A percentile compares a stretch with the other conserved stretches of the same genome.
These are phyloP conservation scores for Russula emetica DNA, from an alignment of 768 basidiomycete species.

Conservation along the genomic window DNA sequence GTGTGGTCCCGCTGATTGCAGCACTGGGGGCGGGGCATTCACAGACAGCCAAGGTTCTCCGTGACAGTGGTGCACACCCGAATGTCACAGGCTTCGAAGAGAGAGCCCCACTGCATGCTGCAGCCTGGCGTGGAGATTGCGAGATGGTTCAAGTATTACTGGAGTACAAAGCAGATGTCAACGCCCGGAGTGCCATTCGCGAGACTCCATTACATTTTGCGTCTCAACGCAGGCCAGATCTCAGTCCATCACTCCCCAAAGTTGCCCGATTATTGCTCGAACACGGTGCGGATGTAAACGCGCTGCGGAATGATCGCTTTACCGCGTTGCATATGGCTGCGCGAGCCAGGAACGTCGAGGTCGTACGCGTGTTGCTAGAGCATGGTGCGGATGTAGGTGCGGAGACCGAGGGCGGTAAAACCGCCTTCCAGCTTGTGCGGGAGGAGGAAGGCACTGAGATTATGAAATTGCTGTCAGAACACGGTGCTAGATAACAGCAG, in stretches of 20 bases:
- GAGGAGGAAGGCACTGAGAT: background rate
- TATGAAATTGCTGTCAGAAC: background rate
- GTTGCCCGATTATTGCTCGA: background rate
- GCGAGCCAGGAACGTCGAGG: background rate
- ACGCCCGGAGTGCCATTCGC: background rate
- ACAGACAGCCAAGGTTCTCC: background rate
- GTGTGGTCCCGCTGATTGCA: background rate
- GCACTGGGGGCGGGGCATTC: background rate
- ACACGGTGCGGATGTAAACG: background rate
- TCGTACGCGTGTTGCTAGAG: background rate
- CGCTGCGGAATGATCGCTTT: background rate
- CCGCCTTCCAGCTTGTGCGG: background rate
- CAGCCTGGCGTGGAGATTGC: background rate
- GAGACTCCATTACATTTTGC: no score
- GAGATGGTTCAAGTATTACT: background rate
- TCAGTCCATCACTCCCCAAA: background rate
- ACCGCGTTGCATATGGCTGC: background rate
- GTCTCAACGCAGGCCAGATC: fast-evolving
- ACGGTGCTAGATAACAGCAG: background rate
- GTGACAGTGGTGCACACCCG: background rate
- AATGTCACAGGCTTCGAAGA: fast-evolving
- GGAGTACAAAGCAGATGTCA: background rate
- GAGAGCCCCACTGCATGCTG: background rate
- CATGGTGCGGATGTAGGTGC: background rate
- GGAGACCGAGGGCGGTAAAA: background rate